Percentiles rank a stretch among this genome's conserved stretches.
phyloP scores from a whole-genome alignment of 2,329 filamentous ascomycete genomes.

The Falciphora oryzae region DNA sequence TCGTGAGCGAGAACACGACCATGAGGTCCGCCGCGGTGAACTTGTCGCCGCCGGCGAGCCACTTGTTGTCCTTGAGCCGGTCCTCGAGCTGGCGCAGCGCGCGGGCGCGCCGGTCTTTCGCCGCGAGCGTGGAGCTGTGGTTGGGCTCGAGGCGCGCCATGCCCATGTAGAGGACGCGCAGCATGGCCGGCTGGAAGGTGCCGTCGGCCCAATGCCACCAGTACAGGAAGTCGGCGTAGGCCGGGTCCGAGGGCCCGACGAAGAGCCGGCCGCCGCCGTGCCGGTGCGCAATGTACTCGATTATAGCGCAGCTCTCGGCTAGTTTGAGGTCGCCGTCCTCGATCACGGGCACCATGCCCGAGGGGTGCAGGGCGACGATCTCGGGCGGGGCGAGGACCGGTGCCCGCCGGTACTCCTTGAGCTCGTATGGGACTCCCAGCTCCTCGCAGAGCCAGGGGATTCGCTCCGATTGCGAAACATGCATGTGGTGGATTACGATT shows the following conservation, averaged over 20 bases:
- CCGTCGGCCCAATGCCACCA: constrained; percentile 57
- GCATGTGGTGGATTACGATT: constrained; percentile 46
- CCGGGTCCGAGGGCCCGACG: constrained; percentile 35
- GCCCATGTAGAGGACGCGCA: constrained; percentile 28
- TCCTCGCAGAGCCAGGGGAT: constrained; percentile 62
- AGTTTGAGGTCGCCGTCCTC: constrained; percentile 49
- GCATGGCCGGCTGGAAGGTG: constrained; percentile 34
- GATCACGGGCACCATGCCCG: constrained; percentile 55
- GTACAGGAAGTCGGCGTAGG: constrained; percentile 57
- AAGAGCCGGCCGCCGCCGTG: constrained; percentile 45
- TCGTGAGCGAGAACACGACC: constrained; percentile 55
- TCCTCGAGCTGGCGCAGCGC: constrained; percentile 41
- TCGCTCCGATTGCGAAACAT: constrained; percentile 56
- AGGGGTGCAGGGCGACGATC: constrained; percentile 39
- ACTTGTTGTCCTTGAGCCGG: constrained; percentile 40
- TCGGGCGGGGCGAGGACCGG: constrained; percentile 28
- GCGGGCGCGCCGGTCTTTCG: constrained; percentile 27
- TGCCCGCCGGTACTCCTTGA: constrained; percentile 24
- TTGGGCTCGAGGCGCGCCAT: constrained; percentile 17
- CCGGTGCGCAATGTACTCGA: constrained; percentile 55
- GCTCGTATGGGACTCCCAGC: constrained; percentile 45
- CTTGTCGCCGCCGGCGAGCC: constrained; percentile 51
- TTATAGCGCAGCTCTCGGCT: constrained; percentile 53
- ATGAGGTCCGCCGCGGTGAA: constrained; percentile 64
- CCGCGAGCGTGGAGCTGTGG: constrained; percentile 17